Conservation (phyloP, 768 basidiomycete species). For the Mrakia frigida region DNA sequence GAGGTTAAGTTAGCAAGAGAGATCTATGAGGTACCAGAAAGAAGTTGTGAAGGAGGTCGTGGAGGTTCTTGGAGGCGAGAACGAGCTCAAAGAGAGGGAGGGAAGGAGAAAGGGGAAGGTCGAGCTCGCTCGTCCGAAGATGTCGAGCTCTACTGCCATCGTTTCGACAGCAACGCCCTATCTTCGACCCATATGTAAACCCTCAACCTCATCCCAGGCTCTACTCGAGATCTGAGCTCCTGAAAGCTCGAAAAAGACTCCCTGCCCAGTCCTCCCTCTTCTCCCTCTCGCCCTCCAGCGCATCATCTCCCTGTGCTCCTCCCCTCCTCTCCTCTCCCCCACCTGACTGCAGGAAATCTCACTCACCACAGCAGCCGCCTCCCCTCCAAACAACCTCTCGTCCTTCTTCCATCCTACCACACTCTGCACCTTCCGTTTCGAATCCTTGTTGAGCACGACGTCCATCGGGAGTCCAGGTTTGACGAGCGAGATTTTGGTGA, state of each 20-base stretch:
- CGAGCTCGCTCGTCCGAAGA: slow-evolving; percentile 4
- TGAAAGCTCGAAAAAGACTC: no score
- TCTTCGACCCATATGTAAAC: no score
- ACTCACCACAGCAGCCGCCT: slow-evolving; percentile 81
- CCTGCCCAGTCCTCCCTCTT: not conserved
- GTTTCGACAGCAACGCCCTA: no score
- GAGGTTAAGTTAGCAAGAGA: not conserved
- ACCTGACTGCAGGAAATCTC: not conserved
- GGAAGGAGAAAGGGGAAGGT: not conserved
- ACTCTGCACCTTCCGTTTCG: slow-evolving; percentile 88
- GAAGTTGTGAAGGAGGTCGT: not conserved
- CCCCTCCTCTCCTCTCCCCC: not conserved
- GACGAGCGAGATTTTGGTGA: slow-evolving; percentile 92
- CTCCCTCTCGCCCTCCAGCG: not conserved
- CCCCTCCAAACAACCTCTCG: slow-evolving; percentile 81
- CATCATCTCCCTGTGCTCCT: slow-evolving; percentile 7
- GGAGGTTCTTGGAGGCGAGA: not conserved
- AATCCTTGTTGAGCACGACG: slow-evolving; percentile 91
- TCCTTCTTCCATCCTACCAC: slow-evolving; percentile 82
- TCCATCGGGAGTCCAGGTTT: slow-evolving; percentile 93
- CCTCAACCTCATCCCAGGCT: no score
- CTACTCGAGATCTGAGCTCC: no score
- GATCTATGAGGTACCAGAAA: not conserved
- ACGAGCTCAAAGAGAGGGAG: not conserved
- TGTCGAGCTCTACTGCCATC: not conserved